phyloP scores from a whole-genome alignment of 352 stramenopile species.

The Globisporangium mamillatum region DNA sequence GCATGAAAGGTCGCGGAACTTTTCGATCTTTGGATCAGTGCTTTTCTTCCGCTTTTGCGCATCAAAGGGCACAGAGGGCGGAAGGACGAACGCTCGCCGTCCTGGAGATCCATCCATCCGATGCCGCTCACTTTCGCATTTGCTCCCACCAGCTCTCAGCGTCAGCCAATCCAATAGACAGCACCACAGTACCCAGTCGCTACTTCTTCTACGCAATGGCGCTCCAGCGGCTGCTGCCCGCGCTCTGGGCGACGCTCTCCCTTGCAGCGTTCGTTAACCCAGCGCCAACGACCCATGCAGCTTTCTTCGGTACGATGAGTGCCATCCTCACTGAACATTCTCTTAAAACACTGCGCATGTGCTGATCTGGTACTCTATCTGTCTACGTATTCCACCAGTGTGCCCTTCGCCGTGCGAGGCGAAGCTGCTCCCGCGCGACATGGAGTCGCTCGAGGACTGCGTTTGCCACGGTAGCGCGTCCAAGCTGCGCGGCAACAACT shows the following conservation, averaged over 20 bases:
- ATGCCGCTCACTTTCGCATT: constrained; percentile 23
- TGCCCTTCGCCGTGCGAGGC: constrained; percentile 66
- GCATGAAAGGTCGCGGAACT: constrained; percentile 30
- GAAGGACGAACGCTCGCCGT: neutral
- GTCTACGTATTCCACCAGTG: constrained; percentile 19
- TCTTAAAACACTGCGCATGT: no score
- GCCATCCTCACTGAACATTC: neutral
- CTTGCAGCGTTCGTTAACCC: constrained; percentile 13
- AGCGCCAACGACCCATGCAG: constrained; percentile 20
- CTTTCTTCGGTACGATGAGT: constrained; percentile 34
- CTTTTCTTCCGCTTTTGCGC: constrained; percentile 15
- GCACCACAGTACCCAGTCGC: neutral
- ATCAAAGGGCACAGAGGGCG: constrained; percentile 2
- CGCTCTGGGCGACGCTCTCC: constrained; percentile 13
- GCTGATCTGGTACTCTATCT: neutral
- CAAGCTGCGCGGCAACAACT: constrained; percentile 9
- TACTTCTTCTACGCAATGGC: constrained; percentile 15
- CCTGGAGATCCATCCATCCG: no score
- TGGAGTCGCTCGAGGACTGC: constrained; percentile 78
- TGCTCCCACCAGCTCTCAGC: constrained; percentile 1
- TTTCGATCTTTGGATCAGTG: constrained; percentile 20
- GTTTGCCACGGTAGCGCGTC: constrained; percentile 32
- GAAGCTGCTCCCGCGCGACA: constrained; percentile 79
- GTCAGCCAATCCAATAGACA: neutral
- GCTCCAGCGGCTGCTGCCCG: constrained; percentile 15